These are phyloP conservation scores for Rutstroemia sp. DNA, from an alignment of 2,329 filamentous ascomycete species.

Conservation along the genomic window DNA sequence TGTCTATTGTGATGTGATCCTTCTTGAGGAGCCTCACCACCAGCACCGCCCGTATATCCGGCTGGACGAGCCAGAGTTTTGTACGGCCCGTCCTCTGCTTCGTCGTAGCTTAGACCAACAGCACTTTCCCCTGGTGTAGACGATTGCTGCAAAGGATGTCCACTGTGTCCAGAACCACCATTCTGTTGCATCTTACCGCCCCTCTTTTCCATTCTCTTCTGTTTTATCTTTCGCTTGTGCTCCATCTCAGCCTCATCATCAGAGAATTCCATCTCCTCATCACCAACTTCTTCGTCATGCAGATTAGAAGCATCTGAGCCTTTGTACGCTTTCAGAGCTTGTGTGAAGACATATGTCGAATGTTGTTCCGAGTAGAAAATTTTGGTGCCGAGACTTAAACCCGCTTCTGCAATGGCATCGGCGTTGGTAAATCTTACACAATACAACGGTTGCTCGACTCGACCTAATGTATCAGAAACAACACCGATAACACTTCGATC, in stretches of 20 bases:
- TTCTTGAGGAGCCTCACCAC: constrained; percentile 33
- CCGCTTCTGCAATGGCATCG: constrained; percentile 59
- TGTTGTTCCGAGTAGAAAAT: constrained; percentile 76
- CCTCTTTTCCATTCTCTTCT: constrained; percentile 54
- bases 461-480: constrained; percentile 78
- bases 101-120: constrained; percentile 56
- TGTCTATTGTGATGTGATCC: constrained; percentile 20
- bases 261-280: constrained; percentile 89
- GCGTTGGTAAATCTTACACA: constrained; percentile 66
- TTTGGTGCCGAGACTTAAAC: constrained; percentile 59
- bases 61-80: constrained; percentile 62
- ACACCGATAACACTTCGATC: constrained; percentile 72
- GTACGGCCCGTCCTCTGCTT: constrained; percentile 63
- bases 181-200: constrained; percentile 41
- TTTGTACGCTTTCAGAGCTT: constrained; percentile 70
- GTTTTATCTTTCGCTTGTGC: constrained; percentile 63
- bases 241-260: constrained; percentile 93
- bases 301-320: constrained; percentile 92
- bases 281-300: constrained; percentile 82
- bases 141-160: constrained; percentile 29
- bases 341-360: constrained; percentile 79
- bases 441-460: constrained; percentile 81
- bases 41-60: constrained; percentile 41
- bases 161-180: constrained; percentile 30
- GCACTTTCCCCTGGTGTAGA: constrained; percentile 30